Conservation (phyloP, 2,329 filamentous ascomycete genomes). For the Aspergillus hortae region DNA sequence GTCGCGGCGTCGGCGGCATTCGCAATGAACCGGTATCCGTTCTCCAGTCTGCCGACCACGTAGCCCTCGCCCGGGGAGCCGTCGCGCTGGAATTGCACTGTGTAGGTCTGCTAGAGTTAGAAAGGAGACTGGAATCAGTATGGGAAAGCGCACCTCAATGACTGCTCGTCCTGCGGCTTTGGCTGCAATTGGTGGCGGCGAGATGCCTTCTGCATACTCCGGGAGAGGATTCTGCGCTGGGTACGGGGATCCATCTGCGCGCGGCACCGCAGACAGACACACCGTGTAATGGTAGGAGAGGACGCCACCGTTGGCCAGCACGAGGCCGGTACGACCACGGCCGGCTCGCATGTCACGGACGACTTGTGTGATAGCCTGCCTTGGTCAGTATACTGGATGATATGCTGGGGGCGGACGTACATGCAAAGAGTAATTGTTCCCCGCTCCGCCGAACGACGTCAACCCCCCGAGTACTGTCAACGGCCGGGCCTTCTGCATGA, state of each 20-base stretch:
- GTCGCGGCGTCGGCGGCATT: constrained; percentile 31
- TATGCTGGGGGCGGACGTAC: constrained; percentile 28
- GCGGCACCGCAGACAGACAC: constrained; percentile 51
- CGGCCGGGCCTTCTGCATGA: constrained; percentile 45
- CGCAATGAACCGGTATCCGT: constrained; percentile 52
- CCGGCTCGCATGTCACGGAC: constrained; percentile 50
- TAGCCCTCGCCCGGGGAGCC: constrained; percentile 48
- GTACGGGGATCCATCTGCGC: constrained; percentile 40
- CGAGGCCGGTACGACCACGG: constrained; percentile 49
- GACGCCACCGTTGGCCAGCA: constrained; percentile 64
- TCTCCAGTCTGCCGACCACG: constrained; percentile 52
- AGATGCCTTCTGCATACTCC: neutral
- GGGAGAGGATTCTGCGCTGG: constrained; percentile 38
- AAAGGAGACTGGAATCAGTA: too few relatives aligned
- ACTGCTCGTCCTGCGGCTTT: neutral
- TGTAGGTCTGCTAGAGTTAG: constrained; percentile 52
- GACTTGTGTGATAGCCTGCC: constrained; percentile 53
- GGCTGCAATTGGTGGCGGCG: neutral
- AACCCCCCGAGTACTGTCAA: constrained; percentile 63
- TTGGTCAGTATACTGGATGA: neutral
- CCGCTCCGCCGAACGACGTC: constrained; percentile 66
- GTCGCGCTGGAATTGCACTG: constrained; percentile 54
- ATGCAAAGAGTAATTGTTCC: constrained; percentile 70
- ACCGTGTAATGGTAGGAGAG: constrained; percentile 64
- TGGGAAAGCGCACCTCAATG: neutral